Evolutionary conservation across 164 flowering plant genomes (phyloP), one percentile per base, ranked within the genome.

Genomic region (Hamamelis virginiana): DNA sequence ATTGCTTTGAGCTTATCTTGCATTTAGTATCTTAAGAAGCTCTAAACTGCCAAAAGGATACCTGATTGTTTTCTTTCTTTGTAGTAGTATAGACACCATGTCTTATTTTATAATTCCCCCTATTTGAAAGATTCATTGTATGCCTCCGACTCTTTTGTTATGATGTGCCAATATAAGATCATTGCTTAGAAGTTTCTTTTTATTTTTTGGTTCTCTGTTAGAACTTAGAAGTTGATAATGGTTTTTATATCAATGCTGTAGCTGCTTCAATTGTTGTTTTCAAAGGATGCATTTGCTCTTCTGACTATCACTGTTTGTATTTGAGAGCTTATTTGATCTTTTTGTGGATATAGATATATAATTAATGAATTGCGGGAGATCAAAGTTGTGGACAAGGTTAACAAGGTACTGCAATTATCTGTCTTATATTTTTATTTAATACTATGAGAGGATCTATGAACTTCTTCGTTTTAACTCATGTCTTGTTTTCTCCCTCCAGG

Each of bases 351-450:
- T 45, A 86, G 91, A 68, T 67, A 80, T 72, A 65, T 84, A 62
- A 73, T 83, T 44, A 67, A 81, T 43, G 87, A 82, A 64, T 57
- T 86, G 74, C 80, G 64, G 69, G 68, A 67, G 52, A 74, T 84
- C 69, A 79, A 83, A 75, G 76, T 79, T 59, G 85, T 88, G 62
- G 75, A 83, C 72, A 58, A 13, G 69, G 59, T 47, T 57, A 86
- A 86, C 71, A 72, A 75, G 83, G 88, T 86, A 83, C 47, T 15
- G 26, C 5, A 55, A 53, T 38, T 33, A 5, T 28, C 62, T 48
- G n/a, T 66, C 5, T 27, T 28, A 11, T 16, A 14, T 9, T n/a
- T 56, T 12, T 2, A 28, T 19, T 26, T n/a, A 25, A 44, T 16
- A 28, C 26, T 23, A 45, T 12, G n/a, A 23, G 23, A 26, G 18